These are phyloP conservation scores for Hypsizygus ulmarius DNA, from an alignment of 1,284 basidiomycete species.

Conservation along the genomic window DNA sequence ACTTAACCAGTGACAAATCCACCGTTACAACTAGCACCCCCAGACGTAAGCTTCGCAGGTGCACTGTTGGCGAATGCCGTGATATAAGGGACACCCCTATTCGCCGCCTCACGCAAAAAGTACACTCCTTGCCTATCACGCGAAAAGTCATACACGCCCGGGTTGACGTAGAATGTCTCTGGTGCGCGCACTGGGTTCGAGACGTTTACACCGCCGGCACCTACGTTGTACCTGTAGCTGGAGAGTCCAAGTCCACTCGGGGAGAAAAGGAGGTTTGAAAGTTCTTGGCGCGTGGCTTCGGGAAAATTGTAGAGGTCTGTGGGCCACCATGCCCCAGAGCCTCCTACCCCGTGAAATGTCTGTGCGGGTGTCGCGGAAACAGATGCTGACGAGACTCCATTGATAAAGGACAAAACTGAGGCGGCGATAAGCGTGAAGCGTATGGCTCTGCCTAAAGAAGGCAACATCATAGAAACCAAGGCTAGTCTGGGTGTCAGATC, in stretches of 20 bases:
- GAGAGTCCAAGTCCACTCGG: conserved; percentile 40
- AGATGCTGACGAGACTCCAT: conserved; percentile 17
- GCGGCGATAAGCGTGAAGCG: too few relatives aligned
- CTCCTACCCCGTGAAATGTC: conserved; percentile 32
- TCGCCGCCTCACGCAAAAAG: conserved; percentile 35
- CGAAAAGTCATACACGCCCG: conserved; percentile 39
- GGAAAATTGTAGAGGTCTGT: conserved; percentile 42
- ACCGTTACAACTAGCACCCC: conserved; percentile 32
- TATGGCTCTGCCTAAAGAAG: too few relatives aligned
- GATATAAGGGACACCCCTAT: conserved; percentile 28
- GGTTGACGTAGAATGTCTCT: conserved; percentile 39
- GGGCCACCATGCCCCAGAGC: conserved; percentile 47
- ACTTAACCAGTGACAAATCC: conserved; percentile 30
- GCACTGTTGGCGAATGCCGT: conserved; percentile 39
- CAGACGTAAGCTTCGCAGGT: conserved; percentile 33
- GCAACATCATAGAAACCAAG: too few relatives aligned
- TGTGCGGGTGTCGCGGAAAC: conserved; percentile 27
- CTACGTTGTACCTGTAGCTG: conserved; percentile 43
- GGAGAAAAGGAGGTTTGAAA: conserved; percentile 40
- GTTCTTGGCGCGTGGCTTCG: conserved; percentile 35
- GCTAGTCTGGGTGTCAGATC: too few relatives aligned
- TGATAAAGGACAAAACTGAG: too few relatives aligned
- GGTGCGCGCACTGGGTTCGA: conserved; percentile 40
- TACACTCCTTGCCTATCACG: conserved; percentile 39
- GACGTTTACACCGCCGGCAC: conserved; percentile 42